Conservation (phyloP, 768 basidiomycete genomes). For the Lentinus tigrinus region DNA sequence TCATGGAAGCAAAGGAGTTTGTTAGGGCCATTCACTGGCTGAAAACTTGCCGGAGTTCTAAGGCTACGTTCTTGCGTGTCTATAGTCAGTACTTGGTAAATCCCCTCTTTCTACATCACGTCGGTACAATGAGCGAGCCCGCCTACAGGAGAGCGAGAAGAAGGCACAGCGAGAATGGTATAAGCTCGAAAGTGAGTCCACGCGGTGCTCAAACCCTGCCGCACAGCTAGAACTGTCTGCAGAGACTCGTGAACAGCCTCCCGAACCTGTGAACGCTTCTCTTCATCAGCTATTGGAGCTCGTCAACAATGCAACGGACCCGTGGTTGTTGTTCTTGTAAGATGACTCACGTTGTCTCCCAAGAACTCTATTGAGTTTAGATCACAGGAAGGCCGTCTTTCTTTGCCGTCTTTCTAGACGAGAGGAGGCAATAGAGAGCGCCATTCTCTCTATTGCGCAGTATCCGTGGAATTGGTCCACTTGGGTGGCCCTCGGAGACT, state of each 20-base stretch:
- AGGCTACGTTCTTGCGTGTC: slow-evolving; percentile 71
- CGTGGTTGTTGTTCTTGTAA: slow-evolving; percentile 84
- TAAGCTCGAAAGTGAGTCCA: slow-evolving; percentile 65
- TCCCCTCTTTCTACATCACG: slow-evolving; percentile 12
- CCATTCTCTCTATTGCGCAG: slow-evolving; percentile 68
- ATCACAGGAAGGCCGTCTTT: slow-evolving; percentile 74
- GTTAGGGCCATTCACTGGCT: slow-evolving; percentile 68
- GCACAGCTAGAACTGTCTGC: neutral
- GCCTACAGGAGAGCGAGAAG: slow-evolving; percentile 74
- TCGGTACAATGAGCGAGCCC: slow-evolving; percentile 6
- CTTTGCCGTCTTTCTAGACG: slow-evolving; percentile 76
- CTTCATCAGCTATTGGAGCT: slow-evolving; percentile 57
- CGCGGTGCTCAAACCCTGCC: neutral
- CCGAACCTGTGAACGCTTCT: slow-evolving; percentile 60
- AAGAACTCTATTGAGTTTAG: slow-evolving; percentile 6
- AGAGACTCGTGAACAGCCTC: slow-evolving; percentile 73
- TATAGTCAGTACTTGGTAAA: slow-evolving; percentile 88
- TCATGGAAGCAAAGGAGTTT: slow-evolving; percentile 77
- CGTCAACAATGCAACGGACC: slow-evolving; percentile 62
- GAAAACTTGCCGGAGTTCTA: slow-evolving; percentile 61
- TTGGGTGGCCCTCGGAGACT: slow-evolving; percentile 82
- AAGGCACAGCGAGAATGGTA: slow-evolving; percentile 84
- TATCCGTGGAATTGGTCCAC: slow-evolving; percentile 95
- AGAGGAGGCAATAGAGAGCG: slow-evolving; percentile 82
- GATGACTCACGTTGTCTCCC: slow-evolving; percentile 20